Evolutionary conservation across 2,329 filamentous ascomycete genomes (phyloP), one percentile per base, ranked within the genome.

Genomic region (Chalaropsis ovoidea): DNA sequence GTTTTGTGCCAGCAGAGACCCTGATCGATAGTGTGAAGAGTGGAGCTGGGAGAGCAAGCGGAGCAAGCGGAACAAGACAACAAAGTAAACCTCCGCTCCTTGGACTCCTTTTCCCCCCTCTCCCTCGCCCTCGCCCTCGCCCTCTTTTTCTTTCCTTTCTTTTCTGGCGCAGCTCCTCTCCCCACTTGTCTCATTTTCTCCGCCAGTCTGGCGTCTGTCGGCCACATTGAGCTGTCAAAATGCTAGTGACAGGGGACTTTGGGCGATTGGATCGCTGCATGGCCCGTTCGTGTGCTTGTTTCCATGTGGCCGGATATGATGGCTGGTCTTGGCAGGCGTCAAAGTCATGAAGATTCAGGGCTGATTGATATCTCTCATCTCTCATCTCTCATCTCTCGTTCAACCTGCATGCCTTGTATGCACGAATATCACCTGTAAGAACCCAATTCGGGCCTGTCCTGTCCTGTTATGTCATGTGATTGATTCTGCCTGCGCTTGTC

Each of bases 161-260:
- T 31, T 49, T 49, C 6, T 31, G 19, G 47, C 24, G 24, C 13
- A 31, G 11, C 52, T 56, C 24, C 52, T 56, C 52, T 31, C 15
- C 52, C 27, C 17, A 7, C 52, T 35, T 56, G 52, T 56, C 24
- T 35, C 52, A 22, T 56, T 56, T 56, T 56, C 27, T 56, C 24
- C 52, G 27, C 24, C 52, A 13, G 52, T 35, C n/a, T 31, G 15
- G 15, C 27, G 52, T 35, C n/a, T 31, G 15, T 31, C 24, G 24
- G 52, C 27, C 24, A 56, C 15, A n/a, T 56, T 35, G 27, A 56
- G 22, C 52, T 56, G 52, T 56, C 52, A 56, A 56, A 56, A 56
- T 27, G 52, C 27, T 17, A 56, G 4, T n/a, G 52, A 27, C 52
- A 31, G 52, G 52, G 52, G 24, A 31, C 4, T 56, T 31, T 56